Evolutionary conservation across 305 asterid species (phyloP).

Genomic region (Fraxinus platypoda): DNA sequence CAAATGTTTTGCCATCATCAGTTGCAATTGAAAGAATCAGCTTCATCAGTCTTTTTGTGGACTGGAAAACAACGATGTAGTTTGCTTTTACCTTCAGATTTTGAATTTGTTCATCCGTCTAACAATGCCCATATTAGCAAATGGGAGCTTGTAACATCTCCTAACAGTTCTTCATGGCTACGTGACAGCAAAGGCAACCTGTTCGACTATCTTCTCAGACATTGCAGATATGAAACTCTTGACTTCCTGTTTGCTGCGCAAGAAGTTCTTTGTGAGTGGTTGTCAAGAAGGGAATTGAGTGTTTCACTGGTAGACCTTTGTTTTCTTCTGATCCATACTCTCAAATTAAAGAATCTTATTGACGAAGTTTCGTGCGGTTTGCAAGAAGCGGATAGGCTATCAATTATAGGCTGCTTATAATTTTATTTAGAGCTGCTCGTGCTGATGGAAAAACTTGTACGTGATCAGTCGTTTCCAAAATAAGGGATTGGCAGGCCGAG

Average conservation of each 20-base stretch:
- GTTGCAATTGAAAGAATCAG: slow-evolving; percentile 43
- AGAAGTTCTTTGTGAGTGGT: too few species aligned
- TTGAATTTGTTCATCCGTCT: slow-evolving; percentile 45
- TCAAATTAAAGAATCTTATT: too few species aligned
- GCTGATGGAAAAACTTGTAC: neutral
- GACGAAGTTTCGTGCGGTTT: too few species aligned
- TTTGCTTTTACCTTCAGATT: slow-evolving; percentile 62
- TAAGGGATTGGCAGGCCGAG: slow-evolving; percentile 9
- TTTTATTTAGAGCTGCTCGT: too few species aligned
- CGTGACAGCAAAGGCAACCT: slow-evolving; percentile 61
- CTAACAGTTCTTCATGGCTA: slow-evolving; percentile 68
- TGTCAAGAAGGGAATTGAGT: too few species aligned
- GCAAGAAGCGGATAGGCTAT: too few species aligned
- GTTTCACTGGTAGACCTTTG: too few species aligned
- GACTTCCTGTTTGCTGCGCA: too few species aligned
- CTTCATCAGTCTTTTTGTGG: slow-evolving; percentile 40
- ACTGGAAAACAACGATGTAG: slow-evolving; percentile 80
- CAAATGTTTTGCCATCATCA: slow-evolving; percentile 65
- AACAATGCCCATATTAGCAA: slow-evolving; percentile 49
- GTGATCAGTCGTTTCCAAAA: neutral
- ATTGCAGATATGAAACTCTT: too few species aligned
- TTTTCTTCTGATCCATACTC: too few species aligned
- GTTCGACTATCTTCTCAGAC: slow-evolving; percentile 44
- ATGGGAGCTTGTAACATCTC: slow-evolving; percentile 65
- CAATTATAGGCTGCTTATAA: too few species aligned